These are phyloP conservation scores for Durotheca rogersii DNA, from an alignment of 495 filamentous ascomycete genomes.

Conservation along the genomic window DNA sequence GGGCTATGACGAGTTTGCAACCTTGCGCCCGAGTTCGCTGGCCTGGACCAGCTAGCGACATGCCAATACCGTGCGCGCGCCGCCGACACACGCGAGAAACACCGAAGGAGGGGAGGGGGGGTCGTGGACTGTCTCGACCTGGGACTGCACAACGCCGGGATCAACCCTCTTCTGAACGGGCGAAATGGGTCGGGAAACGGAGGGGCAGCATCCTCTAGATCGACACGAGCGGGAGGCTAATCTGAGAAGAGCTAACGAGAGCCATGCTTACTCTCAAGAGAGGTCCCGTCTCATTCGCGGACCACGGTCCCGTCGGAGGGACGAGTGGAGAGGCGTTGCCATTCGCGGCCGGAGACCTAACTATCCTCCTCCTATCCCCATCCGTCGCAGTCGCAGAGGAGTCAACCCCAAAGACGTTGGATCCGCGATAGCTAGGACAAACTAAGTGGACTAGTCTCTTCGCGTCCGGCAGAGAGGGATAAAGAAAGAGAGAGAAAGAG, in stretches of 20 bases:
- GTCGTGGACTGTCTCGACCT: neutral
- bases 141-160: conserved; percentile 1
- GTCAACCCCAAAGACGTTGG: conserved; percentile 35
- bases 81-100: no score
- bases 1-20: conserved; percentile 4
- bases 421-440: conserved; percentile 26
- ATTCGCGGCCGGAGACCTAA: conserved; percentile 21
- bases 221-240: conserved; percentile 3
- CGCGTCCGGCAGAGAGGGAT: conserved; percentile 18
- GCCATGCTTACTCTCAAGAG: conserved; percentile 1
- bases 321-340: conserved; percentile 27
- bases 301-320: conserved; percentile 7
- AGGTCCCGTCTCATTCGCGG: conserved; percentile 2
- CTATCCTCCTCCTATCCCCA: no score
- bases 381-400: conserved; percentile 27
- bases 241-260: conserved; percentile 3
- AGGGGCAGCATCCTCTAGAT: conserved; percentile 20
- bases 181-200: conserved; percentile 6
- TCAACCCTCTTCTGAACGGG: neutral
- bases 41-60: no score
- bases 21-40: conserved; percentile 5
- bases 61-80: no score
- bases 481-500: no score
- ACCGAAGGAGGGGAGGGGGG: neutral
- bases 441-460: conserved; percentile 14